Base-by-base conservation (phyloP, 495 filamentous ascomycete species). In the Daldinia vernicosa region DNA sequence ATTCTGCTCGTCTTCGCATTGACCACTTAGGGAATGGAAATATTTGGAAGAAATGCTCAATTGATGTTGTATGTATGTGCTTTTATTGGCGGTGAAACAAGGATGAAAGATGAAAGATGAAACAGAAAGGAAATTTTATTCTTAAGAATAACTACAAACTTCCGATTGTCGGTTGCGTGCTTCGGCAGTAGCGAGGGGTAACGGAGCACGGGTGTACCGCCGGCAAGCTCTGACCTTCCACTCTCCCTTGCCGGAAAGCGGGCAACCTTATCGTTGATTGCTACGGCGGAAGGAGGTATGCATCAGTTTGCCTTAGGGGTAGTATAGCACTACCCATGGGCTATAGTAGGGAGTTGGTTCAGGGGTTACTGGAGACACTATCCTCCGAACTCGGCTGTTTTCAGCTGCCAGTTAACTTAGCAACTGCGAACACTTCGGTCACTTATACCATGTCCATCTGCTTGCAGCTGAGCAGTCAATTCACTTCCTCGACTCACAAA, bases 331-430 rank as follows among this genome's bases (percentile, higher is more conserved):
- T 47, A 2, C 43, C 43, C 24, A 4, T 24, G 4, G 43, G 17
- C 17, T 45, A 47, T 47, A 47, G 8, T 11, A 47, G 17, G 43
- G 43, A 24, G 17, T 47, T 24, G 4, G 43, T 47, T 47, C 24
- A 22, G 19, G 43, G 43, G 43, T 47, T 47, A 9, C 19, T 47
- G n/a, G n/a, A 8, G 5, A 8, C 19, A 47, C 35, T 56, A 6
- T 24, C 60, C 33, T 67, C 69, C 69, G 69, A 67, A 27, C 6
- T 55, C 69, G 69, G 69, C 47, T 67, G 64, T 60, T 50, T 47
- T 7, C 64, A 72, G 69, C 69, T 67, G 69, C 24, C 45, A 47
- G 8, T 24, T 50, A 32, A 50, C 17, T 11, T 59, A 11, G 1
- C 50, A 59, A 11, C 40, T 66, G 61, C 12, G 6, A 17, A 37